phyloP scores from a whole-genome alignment of 2,329 filamentous ascomycete species.

The Sclerotinia minor region DNA sequence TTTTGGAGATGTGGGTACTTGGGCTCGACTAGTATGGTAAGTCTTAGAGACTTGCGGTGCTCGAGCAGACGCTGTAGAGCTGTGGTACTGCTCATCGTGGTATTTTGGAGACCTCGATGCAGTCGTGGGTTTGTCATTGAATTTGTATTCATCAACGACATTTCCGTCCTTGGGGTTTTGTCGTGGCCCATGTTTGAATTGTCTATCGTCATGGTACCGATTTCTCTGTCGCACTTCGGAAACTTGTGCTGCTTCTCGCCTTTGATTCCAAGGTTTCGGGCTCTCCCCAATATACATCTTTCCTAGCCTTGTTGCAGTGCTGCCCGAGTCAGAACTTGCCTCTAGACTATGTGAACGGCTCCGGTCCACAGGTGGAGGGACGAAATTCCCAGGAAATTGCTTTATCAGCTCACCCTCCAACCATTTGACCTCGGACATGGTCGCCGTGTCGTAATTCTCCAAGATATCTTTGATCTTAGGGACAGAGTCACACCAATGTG shows the following conservation, averaged over 20 bases:
- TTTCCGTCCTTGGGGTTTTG: neutral
- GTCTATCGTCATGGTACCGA: neutral
- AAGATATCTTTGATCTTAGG: slow-evolving; percentile 3
- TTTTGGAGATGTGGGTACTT: neutral
- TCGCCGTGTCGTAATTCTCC: slow-evolving; percentile 9
- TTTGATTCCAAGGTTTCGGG: neutral
- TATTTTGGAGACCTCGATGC: neutral
- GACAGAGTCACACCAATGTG: slow-evolving; percentile 12
- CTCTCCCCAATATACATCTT: neutral
- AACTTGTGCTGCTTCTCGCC: neutral
- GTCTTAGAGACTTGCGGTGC: neutral
- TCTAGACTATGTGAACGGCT: slow-evolving; percentile 3
- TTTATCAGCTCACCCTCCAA: slow-evolving; percentile 14
- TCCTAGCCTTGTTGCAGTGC: neutral
- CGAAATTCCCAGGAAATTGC: neutral
- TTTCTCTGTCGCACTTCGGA: too few relatives aligned
- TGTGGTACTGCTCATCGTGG: neutral
- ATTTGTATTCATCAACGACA: slow-evolving; percentile 6
- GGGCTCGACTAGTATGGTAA: neutral
- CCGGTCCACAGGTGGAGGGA: neutral
- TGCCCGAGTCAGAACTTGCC: neutral
- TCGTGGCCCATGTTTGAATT: neutral
- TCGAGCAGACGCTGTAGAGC: neutral
- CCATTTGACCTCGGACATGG: slow-evolving; percentile 5
- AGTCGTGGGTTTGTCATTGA: neutral